Percentiles rank a stretch among this genome's conserved stretches.
These are phyloP conservation scores for Bonia amplexicaulis DNA, from an alignment of 176 grass and related monocot genomes.

Conservation along the genomic window DNA sequence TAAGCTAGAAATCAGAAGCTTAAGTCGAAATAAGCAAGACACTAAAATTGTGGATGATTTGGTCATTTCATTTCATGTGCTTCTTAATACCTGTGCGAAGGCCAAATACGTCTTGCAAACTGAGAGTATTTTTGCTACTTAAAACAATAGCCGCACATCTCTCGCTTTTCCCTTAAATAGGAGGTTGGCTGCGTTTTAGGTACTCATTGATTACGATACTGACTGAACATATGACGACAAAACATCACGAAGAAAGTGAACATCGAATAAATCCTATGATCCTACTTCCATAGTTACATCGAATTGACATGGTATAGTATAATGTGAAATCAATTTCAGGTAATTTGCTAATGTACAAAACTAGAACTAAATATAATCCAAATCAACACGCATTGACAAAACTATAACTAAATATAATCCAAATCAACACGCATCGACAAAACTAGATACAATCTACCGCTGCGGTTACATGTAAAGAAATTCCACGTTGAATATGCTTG, in stretches of 20 bases:
- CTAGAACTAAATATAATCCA: not conserved
- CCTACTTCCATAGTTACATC: not conserved
- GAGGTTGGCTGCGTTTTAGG: not conserved
- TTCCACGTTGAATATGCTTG: no score
- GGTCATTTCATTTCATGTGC: no score
- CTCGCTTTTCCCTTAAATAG: no score
- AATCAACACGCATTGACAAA: not conserved
- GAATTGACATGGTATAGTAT: not conserved
- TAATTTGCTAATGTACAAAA: not conserved
- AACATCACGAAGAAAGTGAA: not conserved
- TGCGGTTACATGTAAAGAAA: not conserved
- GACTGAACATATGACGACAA: not conserved
- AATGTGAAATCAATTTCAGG: not conserved
- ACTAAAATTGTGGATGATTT: not conserved
- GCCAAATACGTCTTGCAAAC: no score
- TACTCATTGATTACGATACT: not conserved
- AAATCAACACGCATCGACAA: not conserved
- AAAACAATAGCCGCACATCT: not conserved
- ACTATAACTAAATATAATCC: no score
- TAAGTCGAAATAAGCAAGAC: no score
- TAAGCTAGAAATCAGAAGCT: no score
- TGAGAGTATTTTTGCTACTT: not conserved
- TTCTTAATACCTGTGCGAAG: no score
- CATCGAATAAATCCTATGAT: not conserved
- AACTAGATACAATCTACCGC: not conserved